phyloP scores from a whole-genome alignment of 805 yeast species.

The Barnettozyma sucrosica region DNA sequence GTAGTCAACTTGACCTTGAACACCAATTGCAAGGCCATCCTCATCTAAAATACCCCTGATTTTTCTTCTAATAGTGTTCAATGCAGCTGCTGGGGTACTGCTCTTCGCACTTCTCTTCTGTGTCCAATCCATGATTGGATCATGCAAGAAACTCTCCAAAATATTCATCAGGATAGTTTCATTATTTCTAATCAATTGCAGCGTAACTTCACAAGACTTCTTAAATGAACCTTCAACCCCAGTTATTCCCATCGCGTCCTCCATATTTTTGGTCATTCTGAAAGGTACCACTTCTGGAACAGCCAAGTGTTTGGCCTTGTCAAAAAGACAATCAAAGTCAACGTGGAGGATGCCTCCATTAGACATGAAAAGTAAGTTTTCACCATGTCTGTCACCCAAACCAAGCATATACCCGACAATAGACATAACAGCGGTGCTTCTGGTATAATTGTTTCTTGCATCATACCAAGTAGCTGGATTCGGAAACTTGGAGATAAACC shows the following conservation, averaged over 20 bases:
- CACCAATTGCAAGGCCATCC: slow-evolving; percentile 83
- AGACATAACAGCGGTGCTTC: slow-evolving; percentile 93
- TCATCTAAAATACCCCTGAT: slow-evolving; percentile 76
- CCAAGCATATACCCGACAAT: slow-evolving; percentile 94
- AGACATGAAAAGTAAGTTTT: slow-evolving; percentile 72
- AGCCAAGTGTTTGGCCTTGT: slow-evolving; percentile 63
- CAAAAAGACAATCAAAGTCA: slow-evolving; percentile 94
- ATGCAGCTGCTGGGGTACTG: slow-evolving; percentile 55
- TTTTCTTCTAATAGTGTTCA: slow-evolving; percentile 68
- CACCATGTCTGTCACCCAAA: slow-evolving; percentile 94
- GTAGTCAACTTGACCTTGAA: slow-evolving; percentile 88
- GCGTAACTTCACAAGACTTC: slow-evolving; percentile 78
- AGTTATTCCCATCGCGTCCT: slow-evolving; percentile 82
- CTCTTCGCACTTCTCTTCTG: slow-evolving; percentile 34
- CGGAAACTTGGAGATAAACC: slow-evolving; percentile 87
- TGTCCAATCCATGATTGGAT: slow-evolving; percentile 82
- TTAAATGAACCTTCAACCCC: slow-evolving; percentile 90
- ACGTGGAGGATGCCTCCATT: slow-evolving; percentile 85
- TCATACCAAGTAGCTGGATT: slow-evolving; percentile 86
- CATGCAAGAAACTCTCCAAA: slow-evolving; percentile 87
- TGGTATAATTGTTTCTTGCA: slow-evolving; percentile 65
- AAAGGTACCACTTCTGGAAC: slow-evolving; percentile 96
- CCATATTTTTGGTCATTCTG: slow-evolving; percentile 80
- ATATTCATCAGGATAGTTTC: slow-evolving; percentile 85
- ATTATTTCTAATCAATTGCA: slow-evolving; percentile 62